Conservation (phyloP, 148 eudicot genomes). For the Rhododendron ovatum region DNA sequence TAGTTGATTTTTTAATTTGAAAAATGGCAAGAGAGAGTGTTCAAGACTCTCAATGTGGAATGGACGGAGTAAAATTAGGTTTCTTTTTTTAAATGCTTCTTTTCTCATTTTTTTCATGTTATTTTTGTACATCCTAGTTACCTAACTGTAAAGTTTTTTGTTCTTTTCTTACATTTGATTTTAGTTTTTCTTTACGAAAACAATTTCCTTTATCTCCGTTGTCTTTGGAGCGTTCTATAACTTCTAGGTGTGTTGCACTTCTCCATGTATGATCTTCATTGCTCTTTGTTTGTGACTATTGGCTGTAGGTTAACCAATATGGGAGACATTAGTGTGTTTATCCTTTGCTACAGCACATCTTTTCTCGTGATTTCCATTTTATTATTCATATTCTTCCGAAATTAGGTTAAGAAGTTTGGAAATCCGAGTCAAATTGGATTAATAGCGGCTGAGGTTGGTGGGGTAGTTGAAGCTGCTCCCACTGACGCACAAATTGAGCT, state of each 20-base stretch:
- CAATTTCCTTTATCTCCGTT: not conserved
- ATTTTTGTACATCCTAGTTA: not conserved
- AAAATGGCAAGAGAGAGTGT: no score
- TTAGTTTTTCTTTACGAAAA: not conserved
- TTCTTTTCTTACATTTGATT: not conserved
- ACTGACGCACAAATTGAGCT: slow-evolving; percentile 88
- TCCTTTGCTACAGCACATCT: not conserved
- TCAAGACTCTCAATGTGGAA: no score
- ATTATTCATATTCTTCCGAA: not conserved
- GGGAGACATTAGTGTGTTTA: slow-evolving; percentile 4
- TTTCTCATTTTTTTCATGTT: not conserved
- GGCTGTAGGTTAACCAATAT: not conserved
- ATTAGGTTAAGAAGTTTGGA: slow-evolving; percentile 94
- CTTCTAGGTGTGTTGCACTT: not conserved
- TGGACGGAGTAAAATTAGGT: not conserved
- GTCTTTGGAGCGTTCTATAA: not conserved
- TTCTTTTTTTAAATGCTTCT: not conserved
- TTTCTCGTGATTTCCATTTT: not conserved
- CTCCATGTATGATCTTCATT: not conserved
- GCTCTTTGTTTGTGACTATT: not conserved
- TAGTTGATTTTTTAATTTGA: no score
- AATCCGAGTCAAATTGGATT: slow-evolving; percentile 75
- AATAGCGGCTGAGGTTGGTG: slow-evolving; percentile 89
- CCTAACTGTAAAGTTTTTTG: not conserved
- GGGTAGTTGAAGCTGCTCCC: slow-evolving; percentile 85